phyloP scores from a whole-genome alignment of 2,329 filamentous ascomycete species.

The Bipolaris zeicola region DNA sequence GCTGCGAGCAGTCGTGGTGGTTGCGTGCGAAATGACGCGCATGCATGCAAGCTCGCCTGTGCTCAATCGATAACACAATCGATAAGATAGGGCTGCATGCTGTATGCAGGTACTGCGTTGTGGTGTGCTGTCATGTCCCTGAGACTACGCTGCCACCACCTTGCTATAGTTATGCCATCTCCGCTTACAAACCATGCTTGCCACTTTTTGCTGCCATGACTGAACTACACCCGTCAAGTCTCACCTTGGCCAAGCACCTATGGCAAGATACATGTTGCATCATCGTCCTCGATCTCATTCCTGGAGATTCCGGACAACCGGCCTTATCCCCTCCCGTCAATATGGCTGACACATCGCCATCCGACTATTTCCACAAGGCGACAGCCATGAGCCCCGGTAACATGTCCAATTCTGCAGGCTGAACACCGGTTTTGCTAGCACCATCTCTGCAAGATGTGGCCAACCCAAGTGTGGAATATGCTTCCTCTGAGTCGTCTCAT shows the following conservation, averaged over 20 bases:
- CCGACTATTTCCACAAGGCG: neutral
- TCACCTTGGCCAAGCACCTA: neutral
- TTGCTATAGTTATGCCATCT: neutral
- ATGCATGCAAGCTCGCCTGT: neutral
- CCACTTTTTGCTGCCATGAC: neutral
- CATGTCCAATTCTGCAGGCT: neutral
- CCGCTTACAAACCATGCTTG: neutral
- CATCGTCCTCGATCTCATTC: neutral
- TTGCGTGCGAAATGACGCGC: neutral
- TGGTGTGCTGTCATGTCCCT: too few species aligned
- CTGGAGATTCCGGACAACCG: neutral
- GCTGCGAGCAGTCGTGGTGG: neutral
- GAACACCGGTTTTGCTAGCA: neutral
- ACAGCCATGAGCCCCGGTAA: neutral
- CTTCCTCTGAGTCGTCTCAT: neutral
- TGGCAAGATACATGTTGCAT: neutral
- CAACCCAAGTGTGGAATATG: neutral
- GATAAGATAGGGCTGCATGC: constrained; percentile 5
- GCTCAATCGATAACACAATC: constrained; percentile 6
- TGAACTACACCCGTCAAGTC: neutral
- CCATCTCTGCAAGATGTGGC: neutral
- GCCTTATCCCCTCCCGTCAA: too few species aligned
- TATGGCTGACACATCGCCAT: neutral
- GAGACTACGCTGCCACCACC: neutral
- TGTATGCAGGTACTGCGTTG: neutral